Evolutionary conservation across 1,139 yeast species (phyloP).

Genomic region (Suhomyces maxii): DNA sequence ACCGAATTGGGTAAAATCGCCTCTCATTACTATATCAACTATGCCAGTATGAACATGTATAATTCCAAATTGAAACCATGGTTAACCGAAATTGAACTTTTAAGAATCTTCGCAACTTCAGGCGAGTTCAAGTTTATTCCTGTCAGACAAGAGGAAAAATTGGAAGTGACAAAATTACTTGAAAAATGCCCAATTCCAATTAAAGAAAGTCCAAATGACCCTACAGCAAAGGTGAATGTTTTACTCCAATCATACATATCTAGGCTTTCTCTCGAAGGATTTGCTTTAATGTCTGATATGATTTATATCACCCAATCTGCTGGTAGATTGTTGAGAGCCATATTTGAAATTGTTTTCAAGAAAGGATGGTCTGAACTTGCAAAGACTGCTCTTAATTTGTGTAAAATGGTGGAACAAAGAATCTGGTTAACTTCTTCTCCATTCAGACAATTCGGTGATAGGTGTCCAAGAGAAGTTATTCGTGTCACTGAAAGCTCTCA

Average conservation of each 20-base stretch:
- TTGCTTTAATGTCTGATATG: slow-evolving; percentile 93
- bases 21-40: slow-evolving; percentile 80
- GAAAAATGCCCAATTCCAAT: slow-evolving; percentile 87
- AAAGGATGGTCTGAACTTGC: slow-evolving; percentile 75
- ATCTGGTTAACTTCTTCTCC: slow-evolving; percentile 89
- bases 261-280: slow-evolving; percentile 72
- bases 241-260: slow-evolving; percentile 86
- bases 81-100: slow-evolving; percentile 68
- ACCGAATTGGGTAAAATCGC: slow-evolving; percentile 87
- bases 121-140: slow-evolving; percentile 85
- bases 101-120: slow-evolving; percentile 74
- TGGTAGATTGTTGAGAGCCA: slow-evolving; percentile 82
- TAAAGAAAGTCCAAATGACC: slow-evolving; percentile 68
- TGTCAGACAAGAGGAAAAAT: slow-evolving; percentile 81
- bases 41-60: slow-evolving; percentile 68
- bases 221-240: slow-evolving; percentile 77
- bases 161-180: slow-evolving; percentile 69
- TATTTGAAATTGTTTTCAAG: slow-evolving; percentile 71
- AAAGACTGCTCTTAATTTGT: slow-evolving; percentile 56
- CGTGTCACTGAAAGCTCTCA: slow-evolving; percentile 77
- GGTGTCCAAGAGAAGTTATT: slow-evolving; percentile 68
- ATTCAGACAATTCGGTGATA: slow-evolving; percentile 70
- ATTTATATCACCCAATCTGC: slow-evolving; percentile 91
- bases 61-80: slow-evolving; percentile 62
- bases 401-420: slow-evolving; percentile 78